A percentile compares a stretch with the other conserved stretches of the same genome.
Conservation (phyloP, 139 green algal genomes). For the Asterochloris sp. region DNA sequence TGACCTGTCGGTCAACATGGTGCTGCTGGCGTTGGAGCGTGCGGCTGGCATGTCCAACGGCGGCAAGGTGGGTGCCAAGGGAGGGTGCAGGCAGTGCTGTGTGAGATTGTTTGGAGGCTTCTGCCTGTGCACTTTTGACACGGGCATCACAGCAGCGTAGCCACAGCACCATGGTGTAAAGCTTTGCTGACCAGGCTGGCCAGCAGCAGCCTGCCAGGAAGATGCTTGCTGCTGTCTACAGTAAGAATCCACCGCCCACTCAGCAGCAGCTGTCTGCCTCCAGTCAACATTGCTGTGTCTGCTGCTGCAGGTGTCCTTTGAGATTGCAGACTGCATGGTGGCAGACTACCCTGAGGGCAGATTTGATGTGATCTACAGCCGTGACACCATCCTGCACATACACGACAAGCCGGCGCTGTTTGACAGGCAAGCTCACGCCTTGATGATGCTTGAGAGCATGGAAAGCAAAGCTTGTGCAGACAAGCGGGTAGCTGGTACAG, state of each 20-base stretch:
- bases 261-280: too few relatives aligned
- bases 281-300: not conserved
- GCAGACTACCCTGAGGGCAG: conserved; percentile 31
- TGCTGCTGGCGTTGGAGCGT: conserved; percentile 63
- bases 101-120: not conserved
- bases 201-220: too few relatives aligned
- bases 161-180: too few relatives aligned
- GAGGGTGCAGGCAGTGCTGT: not conserved
- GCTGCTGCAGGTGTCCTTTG: conserved; percentile 62
- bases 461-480: too few relatives aligned
- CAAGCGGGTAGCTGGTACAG: too few relatives aligned
- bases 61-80: conserved; percentile 18
- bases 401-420: conserved; percentile 74
- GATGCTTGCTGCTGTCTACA: too few relatives aligned
- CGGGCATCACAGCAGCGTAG: too few relatives aligned
- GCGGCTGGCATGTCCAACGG: conserved; percentile 30
- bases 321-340: conserved; percentile 68
- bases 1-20: conserved; percentile 83
- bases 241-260: too few relatives aligned
- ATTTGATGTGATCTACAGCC: conserved; percentile 70
- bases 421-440: conserved; percentile 12
- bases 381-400: conserved; percentile 81
- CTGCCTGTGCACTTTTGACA: too few relatives aligned
- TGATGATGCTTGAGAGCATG: too few relatives aligned
- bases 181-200: too few relatives aligned